phyloP scores from a whole-genome alignment of 2,329 filamentous ascomycete genomes.

The Pseudogymnoascus sp. region DNA sequence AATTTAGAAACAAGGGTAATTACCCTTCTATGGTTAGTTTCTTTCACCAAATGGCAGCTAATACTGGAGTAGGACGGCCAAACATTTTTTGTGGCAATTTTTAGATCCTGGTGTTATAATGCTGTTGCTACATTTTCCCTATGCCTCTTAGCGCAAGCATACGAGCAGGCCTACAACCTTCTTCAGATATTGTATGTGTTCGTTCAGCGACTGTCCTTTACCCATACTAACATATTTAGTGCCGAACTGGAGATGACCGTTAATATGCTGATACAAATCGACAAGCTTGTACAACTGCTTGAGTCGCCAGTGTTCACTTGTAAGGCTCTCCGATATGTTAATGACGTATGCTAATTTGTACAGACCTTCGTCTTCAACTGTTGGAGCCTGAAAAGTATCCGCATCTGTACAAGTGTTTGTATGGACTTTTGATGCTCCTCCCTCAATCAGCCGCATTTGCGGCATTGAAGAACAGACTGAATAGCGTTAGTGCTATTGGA shows the following conservation, averaged over 20 bases:
- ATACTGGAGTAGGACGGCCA: constrained; percentile 66
- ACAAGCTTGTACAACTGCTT: constrained; percentile 92
- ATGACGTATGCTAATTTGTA: constrained; percentile 16
- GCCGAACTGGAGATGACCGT: constrained; percentile 98
- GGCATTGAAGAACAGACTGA: constrained; percentile 89
- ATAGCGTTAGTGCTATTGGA: constrained; percentile 94
- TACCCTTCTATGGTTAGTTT: background rate
- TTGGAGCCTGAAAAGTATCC: constrained; percentile 93
- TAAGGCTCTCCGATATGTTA: constrained; percentile 37
- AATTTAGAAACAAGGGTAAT: constrained; percentile 78
- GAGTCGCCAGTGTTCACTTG: constrained; percentile 98
- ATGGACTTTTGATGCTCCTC: constrained; percentile 94
- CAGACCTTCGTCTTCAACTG: constrained; percentile 87
- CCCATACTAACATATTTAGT: constrained; percentile 40
- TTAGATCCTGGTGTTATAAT: constrained; percentile 97
- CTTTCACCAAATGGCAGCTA: constrained; percentile 9
- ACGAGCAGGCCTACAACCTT: constrained; percentile 94
- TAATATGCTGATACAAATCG: constrained; percentile 96
- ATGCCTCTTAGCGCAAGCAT: constrained; percentile 90
- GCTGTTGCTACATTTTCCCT: constrained; percentile 95
- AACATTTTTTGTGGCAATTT: constrained; percentile 87
- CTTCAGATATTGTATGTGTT: constrained; percentile 79
- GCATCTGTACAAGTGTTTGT: constrained; percentile 94
- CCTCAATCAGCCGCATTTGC: constrained; percentile 96
- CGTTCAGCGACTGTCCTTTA: background rate